Conservation (phyloP, 2,329 filamentous ascomycete species). For the Byssochlamys sp. region DNA sequence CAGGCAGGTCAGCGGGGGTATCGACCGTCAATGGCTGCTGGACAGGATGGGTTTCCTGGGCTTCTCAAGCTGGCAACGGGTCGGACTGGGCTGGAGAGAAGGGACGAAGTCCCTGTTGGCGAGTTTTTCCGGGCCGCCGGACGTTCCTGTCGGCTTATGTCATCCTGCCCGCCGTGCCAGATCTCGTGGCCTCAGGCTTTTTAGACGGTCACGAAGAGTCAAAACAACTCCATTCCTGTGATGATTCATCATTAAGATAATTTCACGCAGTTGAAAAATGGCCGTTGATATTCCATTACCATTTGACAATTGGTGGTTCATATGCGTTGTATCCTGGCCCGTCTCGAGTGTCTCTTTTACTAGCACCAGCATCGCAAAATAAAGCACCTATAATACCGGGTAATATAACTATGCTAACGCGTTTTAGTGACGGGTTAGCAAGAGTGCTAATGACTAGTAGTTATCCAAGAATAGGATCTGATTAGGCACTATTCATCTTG, state of each 20-base stretch:
- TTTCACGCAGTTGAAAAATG: too few species aligned
- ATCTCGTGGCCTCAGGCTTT: conserved; percentile 1
- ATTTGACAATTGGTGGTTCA: too few species aligned
- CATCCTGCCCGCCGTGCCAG: conserved; percentile 18
- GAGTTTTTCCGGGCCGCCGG: conserved; percentile 34
- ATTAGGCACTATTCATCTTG: not conserved
- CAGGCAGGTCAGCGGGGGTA: conserved; percentile 16
- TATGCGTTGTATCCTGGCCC: too few species aligned
- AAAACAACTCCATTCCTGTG: not conserved
- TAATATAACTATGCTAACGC: not conserved
- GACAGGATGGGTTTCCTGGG: conserved; percentile 5
- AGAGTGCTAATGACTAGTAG: not conserved
- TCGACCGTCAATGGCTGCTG: conserved; percentile 31
- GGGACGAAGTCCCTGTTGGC: conserved; percentile 30
- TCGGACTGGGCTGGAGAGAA: conserved; percentile 18
- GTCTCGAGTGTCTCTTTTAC: not conserved
- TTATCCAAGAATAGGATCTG: not conserved
- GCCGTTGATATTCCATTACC: too few species aligned
- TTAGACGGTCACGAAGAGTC: not conserved
- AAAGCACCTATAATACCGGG: not conserved
- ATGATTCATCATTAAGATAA: not conserved
- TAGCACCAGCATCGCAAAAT: not conserved
- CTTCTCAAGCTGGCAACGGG: not conserved
- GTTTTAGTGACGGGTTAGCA: not conserved
- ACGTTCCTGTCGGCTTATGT: conserved; percentile 27